These are phyloP conservation scores for Zasmidium citrigriseum DNA, from an alignment of 2,329 filamentous ascomycete genomes.

Conservation along the genomic window DNA sequence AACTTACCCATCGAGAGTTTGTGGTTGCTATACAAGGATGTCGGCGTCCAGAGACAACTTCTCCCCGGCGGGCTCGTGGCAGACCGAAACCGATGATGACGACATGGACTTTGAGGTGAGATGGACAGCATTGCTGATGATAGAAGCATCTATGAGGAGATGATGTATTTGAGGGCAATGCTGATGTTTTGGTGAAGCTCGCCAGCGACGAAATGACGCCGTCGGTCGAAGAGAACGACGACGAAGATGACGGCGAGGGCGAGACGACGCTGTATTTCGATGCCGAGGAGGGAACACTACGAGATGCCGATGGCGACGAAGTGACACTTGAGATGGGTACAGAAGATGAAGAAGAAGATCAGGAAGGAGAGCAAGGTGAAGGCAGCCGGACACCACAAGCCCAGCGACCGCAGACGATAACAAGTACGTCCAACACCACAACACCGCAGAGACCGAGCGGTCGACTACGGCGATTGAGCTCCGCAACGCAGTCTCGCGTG, in stretches of 20 bases:
- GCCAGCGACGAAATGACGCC: conserved; percentile 40
- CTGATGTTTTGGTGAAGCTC: conserved; percentile 19
- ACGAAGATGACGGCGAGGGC: conserved; percentile 43
- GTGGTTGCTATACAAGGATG: too few relatives aligned
- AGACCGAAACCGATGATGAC: conserved; percentile 43
- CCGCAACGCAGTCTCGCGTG: conserved; percentile 18
- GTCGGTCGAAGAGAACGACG: conserved; percentile 40
- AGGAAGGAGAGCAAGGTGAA: conserved; percentile 33
- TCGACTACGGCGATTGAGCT: conserved; percentile 16
- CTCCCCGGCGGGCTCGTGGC: conserved; percentile 22
- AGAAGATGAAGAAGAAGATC: conserved; percentile 30
- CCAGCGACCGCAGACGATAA: conserved; percentile 28
- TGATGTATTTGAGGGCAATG: neutral
- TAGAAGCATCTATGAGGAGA: neutral
- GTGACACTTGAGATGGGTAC: conserved; percentile 28
- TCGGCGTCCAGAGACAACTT: conserved; percentile 15
- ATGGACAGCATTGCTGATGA: neutral
- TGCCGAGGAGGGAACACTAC: conserved; percentile 40
- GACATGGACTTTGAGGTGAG: conserved; percentile 53
- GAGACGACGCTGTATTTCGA: conserved; percentile 40
- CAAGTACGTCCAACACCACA: conserved; percentile 32
- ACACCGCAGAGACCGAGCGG: conserved; percentile 2
- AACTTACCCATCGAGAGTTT: too few relatives aligned
- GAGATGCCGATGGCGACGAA: conserved; percentile 29
- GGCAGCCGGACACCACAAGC: conserved; percentile 29